A percentile compares a stretch with the other conserved stretches of the same genome.
phyloP scores from a whole-genome alignment of 2,329 filamentous ascomycete species.

The Penicillium sclerotiorum region DNA sequence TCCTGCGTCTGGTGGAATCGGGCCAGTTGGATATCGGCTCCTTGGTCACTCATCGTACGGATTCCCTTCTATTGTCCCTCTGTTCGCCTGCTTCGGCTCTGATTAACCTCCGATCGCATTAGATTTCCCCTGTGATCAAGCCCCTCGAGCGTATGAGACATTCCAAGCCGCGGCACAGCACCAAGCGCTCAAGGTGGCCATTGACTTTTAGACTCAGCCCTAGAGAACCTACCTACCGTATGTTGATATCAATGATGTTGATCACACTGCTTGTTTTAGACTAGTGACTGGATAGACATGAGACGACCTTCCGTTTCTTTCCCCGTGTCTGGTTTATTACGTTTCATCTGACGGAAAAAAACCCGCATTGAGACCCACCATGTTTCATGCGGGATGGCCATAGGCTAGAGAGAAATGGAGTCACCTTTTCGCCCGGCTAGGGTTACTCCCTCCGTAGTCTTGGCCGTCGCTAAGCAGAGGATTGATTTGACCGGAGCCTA shows the following conservation, averaged over 20 bases:
- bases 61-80: not conserved
- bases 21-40: conserved; percentile 17
- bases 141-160: conserved; percentile 17
- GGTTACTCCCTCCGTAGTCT: too few species aligned
- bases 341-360: not conserved
- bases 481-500: not conserved
- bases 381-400: not conserved
- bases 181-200: conserved; percentile 24
- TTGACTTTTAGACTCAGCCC: conserved; percentile 20
- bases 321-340: not conserved
- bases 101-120: not conserved
- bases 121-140: conserved; percentile 21
- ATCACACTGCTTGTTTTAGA: not conserved
- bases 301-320: not conserved
- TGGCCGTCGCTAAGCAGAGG: too few species aligned
- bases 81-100: not conserved
- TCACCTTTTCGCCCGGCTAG: not conserved
- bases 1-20: conserved; percentile 21
- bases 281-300: not conserved
- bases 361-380: not conserved
- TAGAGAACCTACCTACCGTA: too few species aligned
- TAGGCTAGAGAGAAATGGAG: not conserved
- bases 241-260: not conserved
- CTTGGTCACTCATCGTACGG: conserved; percentile 27
- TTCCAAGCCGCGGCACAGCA: conserved; percentile 22